Percentiles rank a stretch among this genome's conserved stretches.
phyloP scores from a whole-genome alignment of 176 grass and related monocot species.

The Phyllostachys edulis region DNA sequence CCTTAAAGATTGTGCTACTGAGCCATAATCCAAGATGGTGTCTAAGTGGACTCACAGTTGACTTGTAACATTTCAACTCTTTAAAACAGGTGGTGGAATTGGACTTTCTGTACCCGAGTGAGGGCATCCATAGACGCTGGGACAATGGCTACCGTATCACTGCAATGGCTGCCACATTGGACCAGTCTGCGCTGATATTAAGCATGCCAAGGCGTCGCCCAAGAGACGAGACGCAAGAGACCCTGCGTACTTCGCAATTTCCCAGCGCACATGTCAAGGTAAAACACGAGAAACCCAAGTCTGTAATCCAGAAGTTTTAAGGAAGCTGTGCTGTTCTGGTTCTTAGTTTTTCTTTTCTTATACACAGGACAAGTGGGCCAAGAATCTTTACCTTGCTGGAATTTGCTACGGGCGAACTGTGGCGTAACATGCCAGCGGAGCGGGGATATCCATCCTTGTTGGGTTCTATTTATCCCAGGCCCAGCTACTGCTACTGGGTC shows the following conservation, averaged over 20 bases:
- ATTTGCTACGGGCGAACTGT: conserved; percentile 88
- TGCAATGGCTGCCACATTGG: conserved; percentile 61
- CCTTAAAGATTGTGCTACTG: background rate
- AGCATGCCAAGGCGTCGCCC: conserved; percentile 63
- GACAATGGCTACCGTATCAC: conserved; percentile 65
- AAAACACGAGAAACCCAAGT: background rate
- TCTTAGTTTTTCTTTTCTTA: background rate
- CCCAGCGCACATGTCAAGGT: conserved; percentile 70
- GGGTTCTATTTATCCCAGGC: background rate
- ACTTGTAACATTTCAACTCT: background rate
- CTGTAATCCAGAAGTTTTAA: background rate
- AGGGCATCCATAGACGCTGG: conserved; percentile 74
- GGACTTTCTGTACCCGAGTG: conserved; percentile 74
- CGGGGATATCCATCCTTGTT: background rate
- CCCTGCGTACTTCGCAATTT: conserved; percentile 63
- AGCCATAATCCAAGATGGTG: background rate
- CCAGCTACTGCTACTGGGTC: background rate
- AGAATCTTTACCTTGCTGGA: conserved; percentile 82
- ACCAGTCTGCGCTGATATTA: conserved; percentile 64
- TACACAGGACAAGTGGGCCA: conserved; percentile 65
- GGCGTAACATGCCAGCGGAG: conserved; percentile 27
- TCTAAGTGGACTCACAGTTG: background rate
- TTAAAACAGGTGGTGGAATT: conserved; percentile 61
- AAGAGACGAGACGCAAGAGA: conserved; percentile 72
- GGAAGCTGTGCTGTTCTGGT: background rate